Base-by-base conservation (phyloP, 2,329 filamentous ascomycete species). In the Paecilomyces variotii region DNA sequence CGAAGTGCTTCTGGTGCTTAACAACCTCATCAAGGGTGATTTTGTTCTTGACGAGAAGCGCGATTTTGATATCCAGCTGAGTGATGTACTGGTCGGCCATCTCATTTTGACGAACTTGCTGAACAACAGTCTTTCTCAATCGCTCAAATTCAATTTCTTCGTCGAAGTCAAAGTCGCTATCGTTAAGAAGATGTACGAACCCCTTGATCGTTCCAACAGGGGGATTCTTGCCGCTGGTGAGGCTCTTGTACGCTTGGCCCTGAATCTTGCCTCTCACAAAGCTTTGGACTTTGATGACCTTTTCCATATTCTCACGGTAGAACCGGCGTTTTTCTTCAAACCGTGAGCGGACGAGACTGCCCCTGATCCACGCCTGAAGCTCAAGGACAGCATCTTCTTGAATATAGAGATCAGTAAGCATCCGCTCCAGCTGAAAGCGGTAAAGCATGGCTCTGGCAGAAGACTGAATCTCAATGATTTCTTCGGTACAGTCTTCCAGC, bases 161-260 rank as follows among this genome's bases (percentile, higher is more conserved):
- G 70, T 99, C 96, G 75, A 99, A 99, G 72, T 99, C 94, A 68
- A 99, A 96, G 70, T 97, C 93, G 68, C 91, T 97, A 74, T 99
- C 94, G 68, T 97, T 99, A 59, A 99, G 85, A 39, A 99, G 82
- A 73, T 99, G 94, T 2, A 99, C 91, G 72, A 99, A 99, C 71
- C 95, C 95, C 79, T 97, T 97, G 70, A 99, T 90, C 0, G 95
- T 96, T 45, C 91, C 91, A 60, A 99, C 91, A 0, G 94, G 94
- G 26, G 94, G 94, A 70, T 97, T 97, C 77, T 96, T 97, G 61
- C 94, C 95, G 32, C 87, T 92, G 2, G 92, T 97, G 63, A 99
- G 81, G 71, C 90, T 96, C 82, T 96, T 97, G 80, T 99, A 99
- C 1, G 94, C 94, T 75, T 99, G 91, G 56, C 94, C 94, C 74